Evolutionary conservation across 805 yeast genomes (phyloP).

Genomic region (Candida oleophila): DNA sequence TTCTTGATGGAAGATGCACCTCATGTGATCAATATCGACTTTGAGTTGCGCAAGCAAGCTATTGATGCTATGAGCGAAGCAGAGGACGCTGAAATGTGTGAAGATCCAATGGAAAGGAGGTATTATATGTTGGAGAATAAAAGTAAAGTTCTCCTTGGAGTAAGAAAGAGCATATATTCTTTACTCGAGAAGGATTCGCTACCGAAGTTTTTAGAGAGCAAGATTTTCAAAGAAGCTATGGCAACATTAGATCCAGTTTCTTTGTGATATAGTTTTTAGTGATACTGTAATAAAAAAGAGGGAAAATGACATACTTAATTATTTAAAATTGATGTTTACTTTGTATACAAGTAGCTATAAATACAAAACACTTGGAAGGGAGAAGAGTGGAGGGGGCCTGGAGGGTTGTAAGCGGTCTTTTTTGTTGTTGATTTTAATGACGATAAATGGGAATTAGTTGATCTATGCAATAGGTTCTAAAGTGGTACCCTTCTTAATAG

Average conservation of each 20-base stretch:
- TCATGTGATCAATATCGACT: conserved; percentile 67
- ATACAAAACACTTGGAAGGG: conserved; percentile 12
- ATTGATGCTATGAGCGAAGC: conserved; percentile 22
- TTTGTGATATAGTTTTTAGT: not conserved
- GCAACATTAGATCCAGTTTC: conserved; percentile 1
- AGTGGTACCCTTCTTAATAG: conserved; percentile 90
- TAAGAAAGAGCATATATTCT: conserved; percentile 41
- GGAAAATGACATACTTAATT: not conserved
- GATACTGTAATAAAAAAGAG: not conserved
- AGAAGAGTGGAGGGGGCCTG: not conserved
- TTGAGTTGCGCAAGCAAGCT: conserved; percentile 39
- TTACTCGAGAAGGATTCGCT: conserved; percentile 74
- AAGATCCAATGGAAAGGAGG: not conserved
- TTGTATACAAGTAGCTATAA: conserved; percentile 14
- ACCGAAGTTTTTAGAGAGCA: conserved; percentile 56
- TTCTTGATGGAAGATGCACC: conserved; percentile 69
- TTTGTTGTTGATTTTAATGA: not conserved
- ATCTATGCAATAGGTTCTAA: conserved; percentile 66
- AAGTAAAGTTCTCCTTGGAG: not conserved
- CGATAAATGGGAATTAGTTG: not conserved
- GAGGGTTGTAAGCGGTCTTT: not conserved
- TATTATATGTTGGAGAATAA: not conserved
- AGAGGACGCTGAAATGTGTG: conserved; percentile 5
- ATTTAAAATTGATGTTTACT: not conserved
- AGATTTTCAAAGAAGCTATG: conserved; percentile 17